Evolutionary conservation across 139 green algal genomes (phyloP), one percentile per base, ranked within the genome.

Genomic region (Micractinium sp.): DNA sequence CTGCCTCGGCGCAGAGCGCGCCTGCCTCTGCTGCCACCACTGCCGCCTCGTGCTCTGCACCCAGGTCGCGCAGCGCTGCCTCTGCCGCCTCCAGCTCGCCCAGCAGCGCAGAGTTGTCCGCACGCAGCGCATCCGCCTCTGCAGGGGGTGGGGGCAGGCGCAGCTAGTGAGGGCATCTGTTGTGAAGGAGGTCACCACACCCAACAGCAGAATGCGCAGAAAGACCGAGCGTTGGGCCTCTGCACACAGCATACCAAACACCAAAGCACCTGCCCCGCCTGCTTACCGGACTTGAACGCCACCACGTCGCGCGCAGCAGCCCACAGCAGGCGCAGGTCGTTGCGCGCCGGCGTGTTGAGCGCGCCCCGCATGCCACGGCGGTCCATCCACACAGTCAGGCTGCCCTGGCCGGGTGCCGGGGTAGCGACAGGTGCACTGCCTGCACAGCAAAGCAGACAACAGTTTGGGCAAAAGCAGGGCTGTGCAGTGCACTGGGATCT

Each of bases 371-470:
- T 56, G 35, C 90, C 90, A 31, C 90, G 88, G 33, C 87, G 87
- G 53, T 91, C 82, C 78, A 93, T 87, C 90, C 90, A 93, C 35
- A 35, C 60, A 3, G 47, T 83, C 35, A 93, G 15, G 89, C 86
- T 88, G 36, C 90, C 90, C 22, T 87, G 47, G 29, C 90, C 90
- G 5, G 90, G 86, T 31, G 71, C 81, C 41, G 87, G 87, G 15
- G 90, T 92, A n/a, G 78, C 61, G 27, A 60, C 85, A 27, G 61
- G 22, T 13, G 53, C 80, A 5, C 47, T 36, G 53, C 38, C 60
- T 60, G 29, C 35, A 80, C 9, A 53, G 7, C 16, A 47, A 9
- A 25, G 15, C 76, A 81, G 14, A 25, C 2, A 3, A 39, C 1
- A 31, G 74, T 41, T 53, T 1, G 23, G n/a, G 22, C 16, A 81